Conservation (phyloP, 1,284 basidiomycete species). For the Polyporus tsugae region DNA sequence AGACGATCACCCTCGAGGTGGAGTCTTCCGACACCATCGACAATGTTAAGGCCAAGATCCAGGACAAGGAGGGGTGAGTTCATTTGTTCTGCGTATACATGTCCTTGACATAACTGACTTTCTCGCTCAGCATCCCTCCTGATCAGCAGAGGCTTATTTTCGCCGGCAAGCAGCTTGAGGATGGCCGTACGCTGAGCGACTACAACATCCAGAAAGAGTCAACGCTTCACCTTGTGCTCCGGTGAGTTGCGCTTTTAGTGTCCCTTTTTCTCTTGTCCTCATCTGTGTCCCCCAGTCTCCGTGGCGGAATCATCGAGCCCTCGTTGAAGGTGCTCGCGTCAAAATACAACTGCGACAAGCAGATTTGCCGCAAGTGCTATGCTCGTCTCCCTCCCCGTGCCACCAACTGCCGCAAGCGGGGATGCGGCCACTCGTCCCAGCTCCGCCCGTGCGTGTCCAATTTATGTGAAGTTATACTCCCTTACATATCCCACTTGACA, state of each 20-base stretch:
- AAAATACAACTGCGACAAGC: conserved; percentile 98
- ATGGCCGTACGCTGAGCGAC: conserved; percentile 93
- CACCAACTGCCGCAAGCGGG: conserved; percentile 97
- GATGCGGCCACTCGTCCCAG: conserved; percentile 93
- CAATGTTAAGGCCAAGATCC: conserved; percentile 92
- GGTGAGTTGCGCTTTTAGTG: conserved; percentile 54
- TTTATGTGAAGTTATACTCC: not conserved
- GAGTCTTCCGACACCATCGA: conserved; percentile 96
- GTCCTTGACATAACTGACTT: conserved; percentile 16
- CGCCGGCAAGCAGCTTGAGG: conserved; percentile 96
- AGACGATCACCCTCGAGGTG: conserved; percentile 99
- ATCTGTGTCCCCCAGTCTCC: conserved; percentile 68
- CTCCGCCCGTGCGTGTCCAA: conserved; percentile 79
- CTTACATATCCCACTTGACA: conserved; percentile 38
- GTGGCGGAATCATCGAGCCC: conserved; percentile 99
- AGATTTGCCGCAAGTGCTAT: conserved; percentile 99
- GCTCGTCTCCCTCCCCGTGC: conserved; percentile 98
- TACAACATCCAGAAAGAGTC: conserved; percentile 99
- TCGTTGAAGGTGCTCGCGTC: conserved; percentile 96
- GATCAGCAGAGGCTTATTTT: conserved; percentile 96
- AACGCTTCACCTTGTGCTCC: conserved; percentile 96
- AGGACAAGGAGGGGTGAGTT: conserved; percentile 89
- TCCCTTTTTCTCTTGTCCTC: not conserved
- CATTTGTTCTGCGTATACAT: not conserved
- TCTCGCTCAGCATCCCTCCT: conserved; percentile 76